Base-by-base conservation (phyloP, 352 stramenopile genomes). In the Pythium vanterpoolii region DNA sequence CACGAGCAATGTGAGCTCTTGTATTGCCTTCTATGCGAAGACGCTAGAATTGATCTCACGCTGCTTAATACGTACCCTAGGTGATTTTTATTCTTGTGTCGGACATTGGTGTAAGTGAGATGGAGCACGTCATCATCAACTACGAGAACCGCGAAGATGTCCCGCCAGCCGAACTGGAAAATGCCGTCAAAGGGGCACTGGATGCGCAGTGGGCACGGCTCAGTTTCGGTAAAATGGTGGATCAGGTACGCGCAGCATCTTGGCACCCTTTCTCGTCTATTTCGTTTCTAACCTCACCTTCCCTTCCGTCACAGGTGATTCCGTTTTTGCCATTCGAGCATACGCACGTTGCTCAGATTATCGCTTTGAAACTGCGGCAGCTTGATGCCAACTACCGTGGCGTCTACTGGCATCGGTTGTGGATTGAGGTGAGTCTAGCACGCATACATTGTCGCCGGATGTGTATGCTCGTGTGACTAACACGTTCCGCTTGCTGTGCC, bases 171-270 rank as follows among this genome's bases (percentile, higher is more conserved):
- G 62, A 80, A 30, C 74, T 93, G 10, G 74, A 91, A 59, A 82
- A 87, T 56, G 76, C 79, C 3, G 87, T 96, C 40, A 96, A 95
- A 49, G 58, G 68, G 19, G 79, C 84, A 3, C 45, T 96, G 46
- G 83, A 96, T 43, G 70, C 75, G 9, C 86, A 96, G 55, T 96
- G 88, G 88, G 84, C 89, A 50, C 72, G 87, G 8, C 69, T 96
- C n/a, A 77, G 90, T 26, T 96, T 96, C 72, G 86, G 83, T 24
- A 96, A 96, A 62, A 89, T 96, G 74, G 87, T 96, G 39, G 75
- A 93, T 59, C 76, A 89, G 70, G 83, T 90, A 55, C 23, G 63
- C n/a, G n/a, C n/a, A n/a, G n/a, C n/a, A n/a, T n/a, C n/a, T n/a
- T n/a, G n/a, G n/a, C n/a, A n/a, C n/a, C n/a, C n/a, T n/a, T n/a